Evolutionary conservation across 768 basidiomycete species (phyloP).

Genomic region (Trametes elegans): DNA sequence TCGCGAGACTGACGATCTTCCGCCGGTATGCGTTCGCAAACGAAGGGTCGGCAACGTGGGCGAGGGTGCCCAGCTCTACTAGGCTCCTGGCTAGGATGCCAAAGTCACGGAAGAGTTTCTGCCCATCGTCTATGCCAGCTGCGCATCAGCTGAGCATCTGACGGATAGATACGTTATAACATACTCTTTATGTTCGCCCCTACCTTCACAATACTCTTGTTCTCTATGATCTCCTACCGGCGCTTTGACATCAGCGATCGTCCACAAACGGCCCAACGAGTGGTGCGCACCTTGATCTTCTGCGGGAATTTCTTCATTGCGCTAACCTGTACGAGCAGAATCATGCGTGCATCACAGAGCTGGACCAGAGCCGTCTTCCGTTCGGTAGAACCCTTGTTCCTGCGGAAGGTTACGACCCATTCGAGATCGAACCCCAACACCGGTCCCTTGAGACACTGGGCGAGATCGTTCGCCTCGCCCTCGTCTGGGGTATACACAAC

Average conservation of each 20-base stretch:
- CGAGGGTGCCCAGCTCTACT: conserved; percentile 46
- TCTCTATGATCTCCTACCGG: conserved; percentile 44
- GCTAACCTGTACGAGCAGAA: conserved; percentile 48
- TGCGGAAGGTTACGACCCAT: conserved; percentile 41
- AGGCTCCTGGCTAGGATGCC: conserved; percentile 41
- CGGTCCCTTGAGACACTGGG: conserved; percentile 39
- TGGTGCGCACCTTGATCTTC: conserved; percentile 36
- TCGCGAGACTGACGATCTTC: conserved; percentile 41
- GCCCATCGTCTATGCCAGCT: conserved; percentile 42
- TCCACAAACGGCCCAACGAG: not conserved
- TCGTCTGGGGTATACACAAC: conserved; percentile 42
- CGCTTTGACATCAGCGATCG: not conserved
- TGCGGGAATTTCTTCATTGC: conserved; percentile 47
- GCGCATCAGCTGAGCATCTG: not conserved
- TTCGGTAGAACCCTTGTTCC: conserved; percentile 25
- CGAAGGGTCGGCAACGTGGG: conserved; percentile 36
- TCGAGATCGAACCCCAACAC: conserved; percentile 50
- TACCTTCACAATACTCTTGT: conserved; percentile 38
- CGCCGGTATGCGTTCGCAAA: conserved; percentile 36
- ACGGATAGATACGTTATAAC: conserved; percentile 15
- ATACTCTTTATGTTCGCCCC: conserved; percentile 50
- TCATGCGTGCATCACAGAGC: conserved; percentile 40
- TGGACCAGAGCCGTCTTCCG: conserved; percentile 45
- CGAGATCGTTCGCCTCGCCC: conserved; percentile 41
- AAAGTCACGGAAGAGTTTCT: conserved; percentile 47